Evolutionary conservation across 2,329 filamentous ascomycete genomes (phyloP), one percentile per base, ranked within the genome.

Genomic region (Fusarium palustre): DNA sequence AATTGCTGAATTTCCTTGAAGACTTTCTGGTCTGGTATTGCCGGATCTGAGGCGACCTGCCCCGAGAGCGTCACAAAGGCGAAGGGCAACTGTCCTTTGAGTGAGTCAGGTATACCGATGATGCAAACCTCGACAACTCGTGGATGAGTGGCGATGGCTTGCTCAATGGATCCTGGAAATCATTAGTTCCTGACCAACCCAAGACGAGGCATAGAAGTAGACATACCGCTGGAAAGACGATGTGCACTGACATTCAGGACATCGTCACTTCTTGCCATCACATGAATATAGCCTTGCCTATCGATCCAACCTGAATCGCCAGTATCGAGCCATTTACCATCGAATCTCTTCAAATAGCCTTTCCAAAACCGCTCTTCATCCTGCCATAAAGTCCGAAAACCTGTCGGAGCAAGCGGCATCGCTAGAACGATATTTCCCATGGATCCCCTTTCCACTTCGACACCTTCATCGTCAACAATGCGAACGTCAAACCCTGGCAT

Each of bases 191-290:
- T 20, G 16, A 18, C 11, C 18, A n/a, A 30, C 13, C 7, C 10
- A 15, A n/a, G 67, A 53, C 4, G 15, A 20, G 34, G 55, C 9
- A 34, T 12, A 4, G 25, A 78, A 10, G 31, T 11, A 5, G 25
- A 78, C 85, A 73, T 83, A 92, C 92, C 93, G 13, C 94, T 97
- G 68, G 92, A 95, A 65, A 97, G 90, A 16, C 94, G 88, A 81
- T 97, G 94, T 7, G 94, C 94, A 41, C 94, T 94, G n/a, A 97
- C 94, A 76, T 97, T 97, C 76, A 97, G 94, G 63, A 97, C 91
- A 78, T 97, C 94, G 81, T 97, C 94, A 33, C 83, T 85, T 41
- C 88, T 81, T 41, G 86, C 86, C 88, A 90, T 89, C 70, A 90
- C 87, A 69, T 87, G 85, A 41, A 90, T 84, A 72, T 90, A 90